Percentiles rank a stretch among this genome's conserved stretches.
phyloP scores from a whole-genome alignment of 371 early-diverging fungal genomes.

The Blakeslea trispora region DNA sequence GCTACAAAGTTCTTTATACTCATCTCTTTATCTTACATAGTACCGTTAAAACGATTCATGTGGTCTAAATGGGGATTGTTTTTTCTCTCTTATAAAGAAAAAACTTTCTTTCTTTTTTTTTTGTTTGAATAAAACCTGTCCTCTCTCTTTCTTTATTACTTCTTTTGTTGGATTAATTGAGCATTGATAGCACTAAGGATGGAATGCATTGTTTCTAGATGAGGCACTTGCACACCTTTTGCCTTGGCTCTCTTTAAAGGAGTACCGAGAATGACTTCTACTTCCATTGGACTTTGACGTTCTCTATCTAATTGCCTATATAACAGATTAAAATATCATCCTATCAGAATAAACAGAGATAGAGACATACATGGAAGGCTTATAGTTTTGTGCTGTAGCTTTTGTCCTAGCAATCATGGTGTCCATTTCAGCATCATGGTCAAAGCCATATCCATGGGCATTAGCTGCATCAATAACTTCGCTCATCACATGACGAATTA shows the following conservation, averaged over 20 bases:
- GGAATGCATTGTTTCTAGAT: slow-evolving; percentile 34
- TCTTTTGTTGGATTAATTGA: slow-evolving; percentile 1
- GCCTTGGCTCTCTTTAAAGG: slow-evolving; percentile 61
- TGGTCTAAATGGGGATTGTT: neutral
- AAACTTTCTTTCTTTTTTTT: neutral
- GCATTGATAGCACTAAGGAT: slow-evolving; percentile 22
- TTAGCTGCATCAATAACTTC: slow-evolving; percentile 67
- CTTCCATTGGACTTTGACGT: slow-evolving; percentile 62
- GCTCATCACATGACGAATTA: slow-evolving; percentile 56
- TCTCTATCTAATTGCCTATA: slow-evolving; percentile 65
- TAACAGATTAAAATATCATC: too few relatives aligned
- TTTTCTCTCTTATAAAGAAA: neutral
- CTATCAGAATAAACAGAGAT: too few relatives aligned
- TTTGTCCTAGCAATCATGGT: slow-evolving; percentile 51
- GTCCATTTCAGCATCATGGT: slow-evolving; percentile 45
- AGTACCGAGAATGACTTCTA: slow-evolving; percentile 66
- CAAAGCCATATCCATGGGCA: slow-evolving; percentile 49
- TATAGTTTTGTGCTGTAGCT: slow-evolving; percentile 54
- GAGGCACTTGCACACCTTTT: slow-evolving; percentile 44
- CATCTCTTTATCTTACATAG: too few relatives aligned
- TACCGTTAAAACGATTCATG: slow-evolving; percentile 1
- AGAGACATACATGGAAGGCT: slow-evolving; percentile 61
- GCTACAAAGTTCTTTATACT: too few relatives aligned
- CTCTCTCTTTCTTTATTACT: neutral
- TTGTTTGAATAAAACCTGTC: too few relatives aligned